Base-by-base conservation (phyloP, 1,139 yeast species). In the Zygosaccharomyces pseudobailii region DNA sequence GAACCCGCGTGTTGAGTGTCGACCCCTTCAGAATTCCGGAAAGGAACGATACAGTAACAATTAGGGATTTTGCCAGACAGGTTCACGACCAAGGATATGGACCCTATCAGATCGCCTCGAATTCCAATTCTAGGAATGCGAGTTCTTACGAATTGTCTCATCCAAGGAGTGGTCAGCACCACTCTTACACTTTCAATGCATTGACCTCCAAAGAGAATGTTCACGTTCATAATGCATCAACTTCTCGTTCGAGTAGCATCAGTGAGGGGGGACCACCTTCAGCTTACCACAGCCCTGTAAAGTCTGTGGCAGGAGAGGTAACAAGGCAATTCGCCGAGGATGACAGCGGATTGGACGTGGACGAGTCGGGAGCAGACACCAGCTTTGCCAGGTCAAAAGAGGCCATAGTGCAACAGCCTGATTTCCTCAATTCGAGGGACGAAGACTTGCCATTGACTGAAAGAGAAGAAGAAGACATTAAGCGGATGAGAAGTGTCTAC, bases 401-500 rank as follows among this genome's bases (percentile, higher is more conserved):
- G 13, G 38, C 34, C 3, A 6, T 33, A 6, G 30, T 36, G 21
- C 40, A 31, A 19, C 23, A 28, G 6, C 33, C 25, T 31, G 27
- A 25, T 32, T 25, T 31, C 30, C 19, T 31, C 38, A 19, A 40
- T 42, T 47, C 17, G 44, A 49, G 33, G 40, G 40, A 34, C 32
- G 43, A 23, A 24, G 27, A 32, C 34, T 23, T 51, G 6, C 47
- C 45, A 10, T 39, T 57, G 10, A 63, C 67, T 2, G 51, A 62
- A 17, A 84, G 80, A 52, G 87, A 83, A 56, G 83, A 79, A 54
- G 90, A 85, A 62, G 82, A 82, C 59, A 71, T 84, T 53, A 74
- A 77, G 54, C 74, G 92, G 65, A 80, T 85, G 87, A 84, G 81
- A 61, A 82, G 89, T 33, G 86, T 85, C 17, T 85, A 85, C 64